A percentile compares a stretch with the other conserved stretches of the same genome.
These are phyloP conservation scores for Fistulinella prunicolor DNA, from an alignment of 768 basidiomycete genomes.

Conservation along the genomic window DNA sequence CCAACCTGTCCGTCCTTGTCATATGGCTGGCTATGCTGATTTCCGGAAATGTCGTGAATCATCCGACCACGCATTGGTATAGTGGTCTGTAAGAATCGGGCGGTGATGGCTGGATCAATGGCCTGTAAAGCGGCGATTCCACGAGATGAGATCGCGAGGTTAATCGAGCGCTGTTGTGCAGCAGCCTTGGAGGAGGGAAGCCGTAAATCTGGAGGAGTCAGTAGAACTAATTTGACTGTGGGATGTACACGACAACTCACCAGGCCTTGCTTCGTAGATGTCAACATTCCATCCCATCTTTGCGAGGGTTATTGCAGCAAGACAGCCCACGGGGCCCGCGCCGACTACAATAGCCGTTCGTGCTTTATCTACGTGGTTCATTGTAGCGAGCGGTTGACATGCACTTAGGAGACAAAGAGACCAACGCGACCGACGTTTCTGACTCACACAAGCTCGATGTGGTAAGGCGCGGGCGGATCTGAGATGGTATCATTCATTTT, in stretches of 20 bases:
- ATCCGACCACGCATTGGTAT: slow-evolving; percentile 96
- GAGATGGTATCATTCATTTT: slow-evolving; percentile 9
- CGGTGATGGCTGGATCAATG: slow-evolving; percentile 68
- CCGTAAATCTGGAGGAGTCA: slow-evolving; percentile 61
- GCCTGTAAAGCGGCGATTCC: slow-evolving; percentile 86
- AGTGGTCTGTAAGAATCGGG: slow-evolving; percentile 68
- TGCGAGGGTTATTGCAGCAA: slow-evolving; percentile 81
- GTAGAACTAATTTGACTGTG: slow-evolving; percentile 10
- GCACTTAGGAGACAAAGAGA: background rate
- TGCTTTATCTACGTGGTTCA: slow-evolving; percentile 11
- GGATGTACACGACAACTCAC: slow-evolving; percentile 37
- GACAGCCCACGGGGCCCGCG: slow-evolving; percentile 93
- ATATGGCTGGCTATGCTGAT: slow-evolving; percentile 79
- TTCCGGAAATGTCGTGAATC: slow-evolving; percentile 79
- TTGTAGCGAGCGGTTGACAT: slow-evolving; percentile 2
- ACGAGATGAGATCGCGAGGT: slow-evolving; percentile 91
- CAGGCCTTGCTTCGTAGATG: slow-evolving; percentile 76
- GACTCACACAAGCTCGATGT: slow-evolving; percentile 8
- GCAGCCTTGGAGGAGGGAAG: slow-evolving; percentile 63
- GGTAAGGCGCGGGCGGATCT: slow-evolving; percentile 18
- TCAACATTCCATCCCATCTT: slow-evolving; percentile 84
- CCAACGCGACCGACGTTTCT: background rate
- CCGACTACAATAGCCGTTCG: slow-evolving; percentile 71
- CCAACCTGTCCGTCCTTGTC: slow-evolving; percentile 86
- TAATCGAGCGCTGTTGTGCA: slow-evolving; percentile 84